phyloP scores from a whole-genome alignment of 2,329 filamentous ascomycete genomes.

The Albophoma yamanashiensis region DNA sequence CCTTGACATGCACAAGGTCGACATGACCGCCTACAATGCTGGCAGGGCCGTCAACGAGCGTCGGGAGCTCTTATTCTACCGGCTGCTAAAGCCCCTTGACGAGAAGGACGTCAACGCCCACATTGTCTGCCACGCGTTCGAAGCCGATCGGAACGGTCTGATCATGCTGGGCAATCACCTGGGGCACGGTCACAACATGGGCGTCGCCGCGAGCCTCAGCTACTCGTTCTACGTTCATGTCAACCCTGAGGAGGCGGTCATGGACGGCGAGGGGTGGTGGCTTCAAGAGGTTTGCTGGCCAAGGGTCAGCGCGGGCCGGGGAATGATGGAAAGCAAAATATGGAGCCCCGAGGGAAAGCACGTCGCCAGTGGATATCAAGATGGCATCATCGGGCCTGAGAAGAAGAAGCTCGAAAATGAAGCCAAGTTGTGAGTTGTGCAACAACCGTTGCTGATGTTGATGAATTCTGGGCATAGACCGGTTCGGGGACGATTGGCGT shows the following conservation, averaged over 20 bases:
- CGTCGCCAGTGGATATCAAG: constrained; percentile 44
- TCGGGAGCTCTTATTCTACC: constrained; percentile 39
- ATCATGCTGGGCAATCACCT: constrained; percentile 39
- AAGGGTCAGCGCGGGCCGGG: constrained; percentile 32
- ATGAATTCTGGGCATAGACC: not conserved
- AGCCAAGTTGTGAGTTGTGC: constrained; percentile 12
- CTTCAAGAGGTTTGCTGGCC: constrained; percentile 41
- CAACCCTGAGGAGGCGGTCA: constrained; percentile 35
- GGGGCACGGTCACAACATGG: constrained; percentile 31
- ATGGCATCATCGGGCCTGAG: constrained; percentile 30
- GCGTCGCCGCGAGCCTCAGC: constrained; percentile 33
- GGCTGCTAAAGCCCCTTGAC: constrained; percentile 32
- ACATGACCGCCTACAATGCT: constrained; percentile 35
- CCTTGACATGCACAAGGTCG: constrained; percentile 44
- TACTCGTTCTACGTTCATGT: constrained; percentile 43
- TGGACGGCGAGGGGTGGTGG: constrained; percentile 40
- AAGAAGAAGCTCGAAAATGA: constrained; percentile 10
- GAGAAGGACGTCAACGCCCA: constrained; percentile 30
- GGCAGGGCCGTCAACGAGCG: constrained; percentile 29
- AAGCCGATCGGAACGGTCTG: constrained; percentile 42
- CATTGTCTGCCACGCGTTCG: constrained; percentile 37
- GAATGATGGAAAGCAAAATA: constrained; percentile 36
- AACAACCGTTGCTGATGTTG: not conserved
- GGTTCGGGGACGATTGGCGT: not conserved
- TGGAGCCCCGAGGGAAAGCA: constrained; percentile 44